These are phyloP conservation scores for Cordyceps cicadae DNA, from an alignment of 2,329 filamentous ascomycete genomes.

Conservation along the genomic window DNA sequence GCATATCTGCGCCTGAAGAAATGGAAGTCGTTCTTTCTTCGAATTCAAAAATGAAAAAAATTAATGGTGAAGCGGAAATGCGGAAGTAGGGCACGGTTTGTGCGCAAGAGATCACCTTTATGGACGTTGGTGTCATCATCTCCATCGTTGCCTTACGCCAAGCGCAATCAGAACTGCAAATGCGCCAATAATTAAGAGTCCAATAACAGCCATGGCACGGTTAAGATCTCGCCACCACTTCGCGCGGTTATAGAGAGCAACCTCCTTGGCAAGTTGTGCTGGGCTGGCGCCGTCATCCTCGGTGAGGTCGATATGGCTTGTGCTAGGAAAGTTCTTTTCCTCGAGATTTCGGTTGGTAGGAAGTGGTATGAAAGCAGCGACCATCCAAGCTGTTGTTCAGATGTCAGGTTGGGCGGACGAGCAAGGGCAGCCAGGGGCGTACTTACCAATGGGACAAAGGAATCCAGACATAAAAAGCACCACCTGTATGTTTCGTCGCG, in stretches of 20 bases:
- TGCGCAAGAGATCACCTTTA: neutral
- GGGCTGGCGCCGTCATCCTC: constrained; percentile 26
- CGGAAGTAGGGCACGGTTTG: neutral
- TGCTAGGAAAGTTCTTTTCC: constrained; percentile 37
- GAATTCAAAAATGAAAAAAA: neutral
- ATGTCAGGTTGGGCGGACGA: neutral
- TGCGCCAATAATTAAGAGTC: constrained; percentile 45
- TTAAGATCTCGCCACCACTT: constrained; percentile 54
- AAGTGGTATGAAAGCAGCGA: constrained; percentile 66
- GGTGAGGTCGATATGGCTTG: constrained; percentile 31
- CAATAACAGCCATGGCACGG: constrained; percentile 48
- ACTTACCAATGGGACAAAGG: constrained; percentile 62
- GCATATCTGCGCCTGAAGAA: neutral
- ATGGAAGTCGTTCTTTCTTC: neutral
- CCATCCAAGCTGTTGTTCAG: constrained; percentile 59
- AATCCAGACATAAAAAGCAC: constrained; percentile 70
- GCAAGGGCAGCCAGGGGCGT: neutral
- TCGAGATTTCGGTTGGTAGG: constrained; percentile 49
- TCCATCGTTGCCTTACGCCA: constrained; percentile 44
- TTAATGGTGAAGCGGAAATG: neutral
- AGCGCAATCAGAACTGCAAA: constrained; percentile 44
- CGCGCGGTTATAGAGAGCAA: constrained; percentile 39
- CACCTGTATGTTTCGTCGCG: constrained; percentile 65
- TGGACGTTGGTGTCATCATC: neutral
- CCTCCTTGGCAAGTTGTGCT: constrained; percentile 31